Base-by-base conservation (phyloP, 331 rosid species). In the Malus hybrid region DNA sequence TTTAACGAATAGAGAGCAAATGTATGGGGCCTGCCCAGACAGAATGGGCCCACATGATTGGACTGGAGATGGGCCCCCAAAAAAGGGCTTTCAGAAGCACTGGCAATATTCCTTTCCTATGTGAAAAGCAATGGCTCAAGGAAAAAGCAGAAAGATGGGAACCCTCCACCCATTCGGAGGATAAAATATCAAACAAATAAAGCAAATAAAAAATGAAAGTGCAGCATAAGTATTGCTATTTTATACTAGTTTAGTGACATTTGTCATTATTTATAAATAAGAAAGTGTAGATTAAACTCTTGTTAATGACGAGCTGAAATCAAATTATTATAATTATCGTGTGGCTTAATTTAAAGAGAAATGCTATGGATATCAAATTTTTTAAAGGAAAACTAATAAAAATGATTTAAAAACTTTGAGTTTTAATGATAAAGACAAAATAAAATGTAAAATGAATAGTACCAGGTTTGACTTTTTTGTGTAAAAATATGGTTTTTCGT, bases 51-150 rank as follows among this genome's bases (percentile, higher is more conserved):
- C 93, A 88, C 88, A 1, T 74, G 88, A 88, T 82, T 90, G 90
- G 91, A 88, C 88, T 80, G 57, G 64, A 26, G 32, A 79, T 82
- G 85, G 85, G 95, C 70, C 90, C 97, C 90, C 4, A 0, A 39
- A 82, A 86, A 78, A 77, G 65, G 64, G 62, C 57, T 71, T 77
- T 39, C 58, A 73, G 79, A 66, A 77, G 73, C 79, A 84, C 76
- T 85, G 77, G 84, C 81, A 70, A 83, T 89, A 89, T 87, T 91
- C 93, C 93, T 85, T 88, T 84, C 90, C 89, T 82, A 79, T 83
- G 89, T 79, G 44, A 88, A 89, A 88, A 86, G 89, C 85, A 84
- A 80, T 72, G 86, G 89, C 67, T 42, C n/a, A 81, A 75, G 84
- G 78, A 77, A 71, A 88, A 89, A 84, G 87, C 4, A 19, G 14